These are phyloP conservation scores for Zygosaccharomyces kombuchaensis DNA, from an alignment of 805 yeast species.

Conservation along the genomic window DNA sequence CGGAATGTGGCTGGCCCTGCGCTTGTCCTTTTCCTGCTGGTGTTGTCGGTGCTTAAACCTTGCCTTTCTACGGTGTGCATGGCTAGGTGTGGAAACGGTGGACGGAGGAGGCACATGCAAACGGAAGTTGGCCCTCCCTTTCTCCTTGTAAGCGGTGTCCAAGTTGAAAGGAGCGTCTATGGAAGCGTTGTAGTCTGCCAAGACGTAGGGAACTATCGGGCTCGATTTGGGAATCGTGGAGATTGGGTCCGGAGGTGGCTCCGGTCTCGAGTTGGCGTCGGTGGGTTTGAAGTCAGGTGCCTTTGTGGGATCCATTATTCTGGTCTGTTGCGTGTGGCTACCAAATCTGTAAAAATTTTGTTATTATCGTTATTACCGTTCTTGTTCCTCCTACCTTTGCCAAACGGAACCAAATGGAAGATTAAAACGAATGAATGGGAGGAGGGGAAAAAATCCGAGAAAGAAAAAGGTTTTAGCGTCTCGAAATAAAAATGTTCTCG, in stretches of 20 bases:
- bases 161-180: constrained; percentile 59
- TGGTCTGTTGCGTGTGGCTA: background rate
- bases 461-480: background rate
- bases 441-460: background rate
- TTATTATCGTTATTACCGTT: background rate
- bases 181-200: constrained; percentile 68
- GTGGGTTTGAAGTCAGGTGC: constrained; percentile 91
- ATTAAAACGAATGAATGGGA: background rate
- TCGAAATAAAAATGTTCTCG: background rate
- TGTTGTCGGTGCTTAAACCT: constrained; percentile 1
- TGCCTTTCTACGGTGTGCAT: background rate
- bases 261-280: constrained; percentile 54
- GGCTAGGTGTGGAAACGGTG: background rate
- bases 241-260: constrained; percentile 63
- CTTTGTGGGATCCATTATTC: constrained; percentile 86
- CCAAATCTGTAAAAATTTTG: background rate
- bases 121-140: background rate
- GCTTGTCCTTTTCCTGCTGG: constrained; percentile 12
- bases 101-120: constrained; percentile 1
- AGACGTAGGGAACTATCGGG: constrained; percentile 73
- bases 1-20: constrained; percentile 39
- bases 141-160: constrained; percentile 7
- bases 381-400: too few relatives aligned
- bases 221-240: constrained; percentile 65
- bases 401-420: too few relatives aligned